Evolutionary conservation across 1,284 basidiomycete genomes (phyloP), one percentile per base, ranked within the genome.

Genomic region (Pseudozyma pruni): DNA sequence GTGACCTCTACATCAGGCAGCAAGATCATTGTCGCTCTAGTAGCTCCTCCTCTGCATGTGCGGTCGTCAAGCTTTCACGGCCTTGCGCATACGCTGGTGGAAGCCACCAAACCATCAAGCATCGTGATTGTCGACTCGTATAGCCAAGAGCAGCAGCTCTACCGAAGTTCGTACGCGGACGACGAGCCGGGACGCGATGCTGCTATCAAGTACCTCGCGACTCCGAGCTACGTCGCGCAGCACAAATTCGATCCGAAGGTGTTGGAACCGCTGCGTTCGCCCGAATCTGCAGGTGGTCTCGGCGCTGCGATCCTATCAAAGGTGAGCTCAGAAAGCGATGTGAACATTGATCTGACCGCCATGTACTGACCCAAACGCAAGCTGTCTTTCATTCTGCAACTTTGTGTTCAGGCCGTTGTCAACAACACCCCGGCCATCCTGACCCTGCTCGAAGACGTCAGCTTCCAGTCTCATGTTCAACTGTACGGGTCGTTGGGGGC

Each of bases 381-480:
- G n/a, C n/a, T n/a, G n/a, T n/a, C n/a, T n/a, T n/a, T n/a, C n/a
- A n/a, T n/a, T n/a, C n/a, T n/a, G n/a, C 19, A 4, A 22, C n/a
- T 23, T 2, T 33, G 45, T 35, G n/a, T 3, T 39, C 34, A 62
- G 59, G 59, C 67, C 10, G 52, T 70, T 1, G 27, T 63, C 14
- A 9, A 31, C 20, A 38, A 51, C 27, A 33, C 43, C 6, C 56
- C 67, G 0, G 60, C 55, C 0, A 46, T 70, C 7, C 41, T 70
- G 16, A 20, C 52, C 4, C 31, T 70, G 37, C 33, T 70, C 9
- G 67, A 70, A 32, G 56, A 70, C 19, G 60, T 60, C 25, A 51
- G 44, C 50, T 70, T 70, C 47, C 67, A 63, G 34, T 55, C 60
- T 8, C 56, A 63, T 37, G 33, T 60, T 19, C 60, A 70, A 48